Evolutionary conservation across 352 stramenopile genomes (phyloP), one percentile per base, ranked within the genome.

Genomic region (Pythium phragmiticola): DNA sequence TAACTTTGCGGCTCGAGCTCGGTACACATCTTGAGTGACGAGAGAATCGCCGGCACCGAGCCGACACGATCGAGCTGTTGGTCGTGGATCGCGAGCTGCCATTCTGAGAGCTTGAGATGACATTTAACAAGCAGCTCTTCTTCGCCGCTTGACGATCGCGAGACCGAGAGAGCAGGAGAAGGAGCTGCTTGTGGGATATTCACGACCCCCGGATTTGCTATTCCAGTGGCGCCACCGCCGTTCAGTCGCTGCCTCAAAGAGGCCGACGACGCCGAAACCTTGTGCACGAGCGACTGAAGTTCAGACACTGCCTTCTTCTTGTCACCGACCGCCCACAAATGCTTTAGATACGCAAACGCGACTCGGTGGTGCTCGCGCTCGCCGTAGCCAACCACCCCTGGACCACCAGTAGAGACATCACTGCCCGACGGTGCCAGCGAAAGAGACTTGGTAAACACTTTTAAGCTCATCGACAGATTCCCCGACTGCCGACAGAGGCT

Each of bases 1-100:
- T 99, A 98, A 60, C 97, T 97, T 45, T 87, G 95, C 45, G 81
- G 84, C 54, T 96, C 88, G 28, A 95, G 62, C 53, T 88, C 72
- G 33, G 88, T 96, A 21, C 88, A 89, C 5, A 77, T 91, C 60
- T 92, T 78, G 9, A 98, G 70, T 72, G 19, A 95, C 68, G 34
- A 94, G 76, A 96, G 59, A 12, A 95, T 89, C 17, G 60, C 77
- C 7, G 78, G 66, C 8, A 97, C 87, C 5, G 87, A 79, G 14
- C 56, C 63, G 19, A 95, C 80, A 26, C 83, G 68, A 46, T 89
- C 78, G 16, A 97, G 79, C 57, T 81, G 75, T 2, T 89, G 82
- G 37, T 96, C 87, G 2, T 76, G 63, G n/a, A 90, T 71, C 26
- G 83, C 84, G 65, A 93, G 88, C 56, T 95, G 84, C 83, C 87